A percentile compares a stretch with the other conserved stretches of the same genome.
Conservation (phyloP, 257 asterid species). For the Solanum tacnaense region DNA sequence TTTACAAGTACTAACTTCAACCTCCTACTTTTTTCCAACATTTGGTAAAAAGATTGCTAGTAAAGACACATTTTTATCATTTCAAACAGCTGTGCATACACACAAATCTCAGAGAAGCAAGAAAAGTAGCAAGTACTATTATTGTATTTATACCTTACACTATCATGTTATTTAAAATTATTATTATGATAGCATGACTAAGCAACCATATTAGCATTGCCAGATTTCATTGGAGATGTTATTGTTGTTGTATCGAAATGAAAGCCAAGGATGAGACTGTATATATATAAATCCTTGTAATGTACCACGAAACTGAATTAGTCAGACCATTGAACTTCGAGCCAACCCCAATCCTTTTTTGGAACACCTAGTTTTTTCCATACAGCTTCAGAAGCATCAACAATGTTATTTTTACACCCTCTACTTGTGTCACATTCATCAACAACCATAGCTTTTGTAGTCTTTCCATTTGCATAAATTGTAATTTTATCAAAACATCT, state of each 20-base stretch:
- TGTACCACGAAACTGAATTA: neutral
- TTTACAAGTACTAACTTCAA: too few relatives aligned
- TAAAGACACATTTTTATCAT: neutral
- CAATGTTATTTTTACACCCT: constrained; percentile 15
- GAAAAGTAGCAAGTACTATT: neutral
- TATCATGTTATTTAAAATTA: neutral
- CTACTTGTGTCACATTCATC: constrained; percentile 19
- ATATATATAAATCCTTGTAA: neutral
- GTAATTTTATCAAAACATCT: constrained; percentile 9
- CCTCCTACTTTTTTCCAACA: too few relatives aligned
- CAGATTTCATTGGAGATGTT: too few relatives aligned
- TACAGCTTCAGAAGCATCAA: constrained; percentile 24
- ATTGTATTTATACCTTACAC: too few relatives aligned
- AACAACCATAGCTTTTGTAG: constrained; percentile 14
- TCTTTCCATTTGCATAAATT: constrained; percentile 8
- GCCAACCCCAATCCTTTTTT: neutral
- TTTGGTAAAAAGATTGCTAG: too few relatives aligned
- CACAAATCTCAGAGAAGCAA: neutral
- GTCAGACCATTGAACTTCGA: constrained; percentile 10
- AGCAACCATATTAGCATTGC: too few relatives aligned
- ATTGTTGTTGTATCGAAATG: neutral
- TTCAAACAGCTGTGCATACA: neutral
- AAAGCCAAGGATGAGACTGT: neutral
- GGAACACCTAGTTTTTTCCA: constrained; percentile 11
- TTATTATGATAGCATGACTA: neutral